Evolutionary conservation across 78 protist species (phyloP).

Genomic region (Dictyostelium intermedium): DNA sequence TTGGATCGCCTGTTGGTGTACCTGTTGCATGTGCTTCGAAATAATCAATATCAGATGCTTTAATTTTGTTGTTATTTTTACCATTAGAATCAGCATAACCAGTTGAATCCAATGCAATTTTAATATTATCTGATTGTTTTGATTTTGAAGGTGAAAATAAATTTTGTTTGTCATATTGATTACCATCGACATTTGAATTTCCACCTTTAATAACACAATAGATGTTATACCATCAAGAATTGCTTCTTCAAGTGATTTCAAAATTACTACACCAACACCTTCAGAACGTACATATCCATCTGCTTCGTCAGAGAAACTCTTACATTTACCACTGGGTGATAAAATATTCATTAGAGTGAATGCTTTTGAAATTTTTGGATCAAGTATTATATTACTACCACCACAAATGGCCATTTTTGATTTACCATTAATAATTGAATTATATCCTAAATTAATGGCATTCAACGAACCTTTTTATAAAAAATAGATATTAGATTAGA

Average conservation of each 20-base stretch:
- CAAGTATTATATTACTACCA: constrained; percentile 75
- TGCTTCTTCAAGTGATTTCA: neutral
- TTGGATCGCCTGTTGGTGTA: constrained; percentile 90
- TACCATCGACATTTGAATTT: constrained; percentile 75
- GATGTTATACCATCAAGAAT: neutral
- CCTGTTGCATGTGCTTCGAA: constrained; percentile 93
- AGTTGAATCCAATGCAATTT: constrained; percentile 15
- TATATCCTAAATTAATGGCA: constrained; percentile 74
- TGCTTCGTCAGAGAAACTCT: constrained; percentile 83
- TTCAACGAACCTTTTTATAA: constrained; percentile 62
- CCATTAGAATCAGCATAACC: too few species aligned
- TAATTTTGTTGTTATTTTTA: neutral
- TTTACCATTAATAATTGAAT: constrained; percentile 40
- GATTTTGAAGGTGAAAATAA: constrained; percentile 78
- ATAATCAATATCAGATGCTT: constrained; percentile 8
- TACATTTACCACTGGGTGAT: constrained; percentile 61
- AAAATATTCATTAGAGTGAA: constrained; percentile 34
- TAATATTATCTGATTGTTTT: constrained; percentile 76
- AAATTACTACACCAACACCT: constrained; percentile 55
- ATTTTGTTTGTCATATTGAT: neutral
- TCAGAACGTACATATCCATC: constrained; percentile 92
- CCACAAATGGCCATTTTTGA: constrained; percentile 73
- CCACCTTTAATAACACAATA: neutral
- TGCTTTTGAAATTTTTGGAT: neutral
- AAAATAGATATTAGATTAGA: too few species aligned